phyloP scores from a whole-genome alignment of 345 rosid genomes.

The Lumnitzera littorea region DNA sequence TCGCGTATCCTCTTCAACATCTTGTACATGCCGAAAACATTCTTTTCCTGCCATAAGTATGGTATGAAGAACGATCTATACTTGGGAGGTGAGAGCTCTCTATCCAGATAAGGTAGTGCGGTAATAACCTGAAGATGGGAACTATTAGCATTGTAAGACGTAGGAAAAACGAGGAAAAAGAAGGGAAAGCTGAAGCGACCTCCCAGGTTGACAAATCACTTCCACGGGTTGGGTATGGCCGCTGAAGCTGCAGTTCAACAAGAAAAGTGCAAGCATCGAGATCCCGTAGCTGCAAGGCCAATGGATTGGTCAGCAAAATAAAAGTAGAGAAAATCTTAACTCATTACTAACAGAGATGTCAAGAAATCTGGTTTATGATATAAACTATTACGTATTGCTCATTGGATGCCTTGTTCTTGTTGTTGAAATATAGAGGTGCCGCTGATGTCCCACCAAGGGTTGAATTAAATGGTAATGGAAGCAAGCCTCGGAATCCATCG shows the following conservation, averaged over 20 bases:
- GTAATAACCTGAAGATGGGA: conserved; percentile 49
- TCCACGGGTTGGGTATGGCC: conserved; percentile 66
- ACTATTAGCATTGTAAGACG: not conserved
- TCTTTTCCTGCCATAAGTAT: conserved; percentile 66
- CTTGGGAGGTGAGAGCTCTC: conserved; percentile 79
- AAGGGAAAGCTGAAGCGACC: conserved; percentile 29
- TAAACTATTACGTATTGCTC: conserved; percentile 60
- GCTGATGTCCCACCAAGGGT: conserved; percentile 90
- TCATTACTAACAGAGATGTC: no score
- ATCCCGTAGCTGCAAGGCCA: conserved; percentile 49
- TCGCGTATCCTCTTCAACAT: conserved; percentile 31
- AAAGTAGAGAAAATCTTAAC: not conserved
- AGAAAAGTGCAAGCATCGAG: conserved; percentile 68
- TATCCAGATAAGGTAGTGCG: conserved; percentile 77
- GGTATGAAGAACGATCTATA: conserved; percentile 93
- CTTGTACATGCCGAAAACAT: conserved; percentile 87
- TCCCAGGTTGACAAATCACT: conserved; percentile 86
- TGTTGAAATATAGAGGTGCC: conserved; percentile 79
- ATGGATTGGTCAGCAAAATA: not conserved
- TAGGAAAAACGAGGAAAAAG: not conserved
- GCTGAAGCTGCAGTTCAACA: conserved; percentile 78
- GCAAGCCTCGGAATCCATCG: conserved; percentile 93
- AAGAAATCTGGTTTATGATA: no score
- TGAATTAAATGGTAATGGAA: conserved; percentile 82
- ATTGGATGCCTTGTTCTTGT: conserved; percentile 78